These are phyloP conservation scores for Gossypium mustelinum DNA, from an alignment of 345 rosid genomes.

Conservation along the genomic window DNA sequence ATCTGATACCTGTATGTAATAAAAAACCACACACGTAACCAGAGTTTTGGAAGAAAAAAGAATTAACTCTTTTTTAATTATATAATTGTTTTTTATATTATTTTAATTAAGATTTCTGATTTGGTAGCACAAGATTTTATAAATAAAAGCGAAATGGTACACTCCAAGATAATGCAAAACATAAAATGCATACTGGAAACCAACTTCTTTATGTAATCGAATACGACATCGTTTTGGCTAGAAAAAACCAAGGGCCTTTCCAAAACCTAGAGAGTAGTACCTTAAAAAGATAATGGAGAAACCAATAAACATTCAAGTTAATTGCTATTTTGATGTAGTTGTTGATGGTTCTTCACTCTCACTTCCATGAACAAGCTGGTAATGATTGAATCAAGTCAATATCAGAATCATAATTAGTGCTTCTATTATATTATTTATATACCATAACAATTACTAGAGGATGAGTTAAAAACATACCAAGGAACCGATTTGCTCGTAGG, in stretches of 20 bases:
- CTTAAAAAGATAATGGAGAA: not conserved
- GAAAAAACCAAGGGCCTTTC: not conserved
- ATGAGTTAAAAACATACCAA: conserved; percentile 41
- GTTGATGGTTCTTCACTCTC: conserved; percentile 40
- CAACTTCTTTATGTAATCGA: not conserved
- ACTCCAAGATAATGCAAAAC: too few relatives aligned
- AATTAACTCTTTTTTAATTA: too few relatives aligned
- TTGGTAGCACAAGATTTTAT: too few relatives aligned
- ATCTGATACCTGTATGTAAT: too few relatives aligned
- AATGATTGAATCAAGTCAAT: not conserved
- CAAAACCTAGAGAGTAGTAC: not conserved
- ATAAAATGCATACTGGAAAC: not conserved
- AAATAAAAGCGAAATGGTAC: too few relatives aligned
- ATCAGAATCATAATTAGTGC: not conserved
- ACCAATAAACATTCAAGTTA: not conserved
- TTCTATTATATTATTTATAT: not conserved
- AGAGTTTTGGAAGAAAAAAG: too few relatives aligned
- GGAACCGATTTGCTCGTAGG: conserved; percentile 79
- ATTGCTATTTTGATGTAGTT: conserved; percentile 33
- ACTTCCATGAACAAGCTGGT: conserved; percentile 57
- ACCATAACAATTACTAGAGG: not conserved
- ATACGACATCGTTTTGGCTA: not conserved
- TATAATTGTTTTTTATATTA: too few relatives aligned
- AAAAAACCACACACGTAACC: too few relatives aligned
- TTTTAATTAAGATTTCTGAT: too few relatives aligned